These are phyloP conservation scores for Cymbopogon citratus DNA, from an alignment of 176 grass and related monocot genomes.

Conservation along the genomic window DNA sequence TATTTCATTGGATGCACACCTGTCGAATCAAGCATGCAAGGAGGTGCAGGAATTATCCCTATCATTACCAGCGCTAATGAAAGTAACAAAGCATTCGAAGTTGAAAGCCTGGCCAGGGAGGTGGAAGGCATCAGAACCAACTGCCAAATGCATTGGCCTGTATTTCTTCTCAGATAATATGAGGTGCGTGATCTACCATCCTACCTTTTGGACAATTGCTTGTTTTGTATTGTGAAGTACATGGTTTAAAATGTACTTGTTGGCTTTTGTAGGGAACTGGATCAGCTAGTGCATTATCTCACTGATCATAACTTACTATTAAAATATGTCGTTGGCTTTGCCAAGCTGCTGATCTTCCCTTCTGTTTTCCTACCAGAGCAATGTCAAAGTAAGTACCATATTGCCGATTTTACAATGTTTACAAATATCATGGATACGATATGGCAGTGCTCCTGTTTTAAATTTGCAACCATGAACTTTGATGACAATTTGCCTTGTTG, in stretches of 20 bases:
- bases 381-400: constrained; percentile 40
- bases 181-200: constrained; percentile 27
- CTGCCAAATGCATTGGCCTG: constrained; percentile 52
- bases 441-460: neutral
- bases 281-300: constrained; percentile 39
- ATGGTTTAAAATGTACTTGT: constrained; percentile 14
- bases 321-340: constrained; percentile 38
- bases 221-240: constrained; percentile 17
- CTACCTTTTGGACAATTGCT: neutral
- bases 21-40: constrained; percentile 55
- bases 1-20: constrained; percentile 50
- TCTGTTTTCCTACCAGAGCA: constrained; percentile 43
- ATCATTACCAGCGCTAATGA: constrained; percentile 45
- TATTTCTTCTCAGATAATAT: constrained; percentile 61
- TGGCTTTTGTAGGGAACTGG: constrained; percentile 37
- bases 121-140: constrained; percentile 34
- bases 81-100: constrained; percentile 34
- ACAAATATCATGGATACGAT: neutral
- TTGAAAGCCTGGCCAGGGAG: constrained; percentile 51
- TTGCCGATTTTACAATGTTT: constrained; percentile 7
- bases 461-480: neutral
- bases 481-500: neutral
- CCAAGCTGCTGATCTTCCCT: constrained; percentile 44
- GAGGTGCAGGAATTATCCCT: constrained; percentile 40
- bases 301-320: constrained; percentile 34